Conservation (phyloP, 2,329 filamentous ascomycete species). For the Dothistroma septosporum region DNA sequence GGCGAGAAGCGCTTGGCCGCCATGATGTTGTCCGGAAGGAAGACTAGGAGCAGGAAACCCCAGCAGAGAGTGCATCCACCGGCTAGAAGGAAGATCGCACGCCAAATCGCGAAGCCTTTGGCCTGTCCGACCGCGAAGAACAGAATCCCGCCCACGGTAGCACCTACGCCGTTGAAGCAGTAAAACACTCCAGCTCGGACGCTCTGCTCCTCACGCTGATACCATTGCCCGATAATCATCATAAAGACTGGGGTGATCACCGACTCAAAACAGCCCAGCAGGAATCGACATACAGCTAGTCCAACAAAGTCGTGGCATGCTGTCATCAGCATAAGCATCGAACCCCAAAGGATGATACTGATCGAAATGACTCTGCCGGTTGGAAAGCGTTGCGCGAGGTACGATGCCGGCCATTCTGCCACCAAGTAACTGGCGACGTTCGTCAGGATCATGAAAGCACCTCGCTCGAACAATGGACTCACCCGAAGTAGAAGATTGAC, state of each 20-base stretch:
- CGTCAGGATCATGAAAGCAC: neutral
- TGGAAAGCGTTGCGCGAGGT: conserved; percentile 33
- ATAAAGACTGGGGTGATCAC: conserved; percentile 49
- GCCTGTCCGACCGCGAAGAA: conserved; percentile 49
- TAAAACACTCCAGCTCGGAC: conserved; percentile 44
- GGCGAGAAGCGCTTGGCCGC: conserved; percentile 64
- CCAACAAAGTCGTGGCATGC: conserved; percentile 58
- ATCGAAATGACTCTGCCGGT: conserved; percentile 34
- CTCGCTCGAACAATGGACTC: neutral
- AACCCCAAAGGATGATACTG: conserved; percentile 59
- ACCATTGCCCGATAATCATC: conserved; percentile 56
- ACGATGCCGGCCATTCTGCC: conserved; percentile 25
- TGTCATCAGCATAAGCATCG: conserved; percentile 57
- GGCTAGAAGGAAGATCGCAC: conserved; percentile 64
- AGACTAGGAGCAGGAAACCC: conserved; percentile 57
- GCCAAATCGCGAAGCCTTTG: conserved; percentile 30
- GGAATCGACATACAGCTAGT: conserved; percentile 57
- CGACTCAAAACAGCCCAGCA: conserved; percentile 67
- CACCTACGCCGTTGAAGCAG: conserved; percentile 72
- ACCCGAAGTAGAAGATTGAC: conserved; percentile 53
- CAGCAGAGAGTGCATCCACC: conserved; percentile 60
- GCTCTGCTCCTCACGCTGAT: conserved; percentile 56
- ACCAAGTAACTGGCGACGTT: conserved; percentile 25
- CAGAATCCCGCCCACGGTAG: conserved; percentile 65
- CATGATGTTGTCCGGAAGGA: conserved; percentile 67